Evolutionary conservation across 2,329 filamentous ascomycete genomes (phyloP), one percentile per base, ranked within the genome.

Genomic region (Tolypocladium ovalisporum): DNA sequence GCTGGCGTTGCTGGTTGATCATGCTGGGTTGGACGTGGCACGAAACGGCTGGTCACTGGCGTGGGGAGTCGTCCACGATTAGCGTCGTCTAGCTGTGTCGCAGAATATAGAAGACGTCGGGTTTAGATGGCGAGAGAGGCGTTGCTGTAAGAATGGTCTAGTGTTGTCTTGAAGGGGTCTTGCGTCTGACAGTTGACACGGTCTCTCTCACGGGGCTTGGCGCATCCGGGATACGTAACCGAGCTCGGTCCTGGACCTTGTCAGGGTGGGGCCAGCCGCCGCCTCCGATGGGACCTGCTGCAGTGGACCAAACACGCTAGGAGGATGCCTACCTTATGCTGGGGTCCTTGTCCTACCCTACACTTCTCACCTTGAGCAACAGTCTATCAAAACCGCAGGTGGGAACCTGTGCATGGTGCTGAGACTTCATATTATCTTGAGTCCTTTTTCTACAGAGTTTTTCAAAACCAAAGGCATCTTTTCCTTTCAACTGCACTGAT

Each of bases 1-100:
- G 61, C 57, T 59, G 59, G 54, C 51, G 59, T 53, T 44, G 58
- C 57, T 53, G 58, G 60, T 51, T 58, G 58, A 57, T 60, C 63
- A 64, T 65, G 60, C 62, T 63, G 63, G 52, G 22, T 39, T 35
- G 10, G 19, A 40, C 42, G 32, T 15, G 42, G 54, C 32, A 35
- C 27, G 42, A 34, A 35, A 34, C n/a, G 32, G 47, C 54, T 36
- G 49, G 40, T 58, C 54, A 58, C 34, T 29, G 49, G 49, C 39
- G 32, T 32, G 24, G 49, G 34, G 39, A 17, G 39, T 34, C 54
- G 54, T 54, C 27, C 36, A 15, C 8, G 32, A 22, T 35, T 27
- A 54, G 56, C 56, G 54, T 57, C 42, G 52, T 40, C 27, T 19
- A 19, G 44, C 42, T 10, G 29, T 10, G 4, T n/a, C 29, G 9